Percentiles rank a stretch among this genome's conserved stretches.
These are phyloP conservation scores for Curvularia lunata DNA, from an alignment of 2,329 filamentous ascomycete species.

Conservation along the genomic window DNA sequence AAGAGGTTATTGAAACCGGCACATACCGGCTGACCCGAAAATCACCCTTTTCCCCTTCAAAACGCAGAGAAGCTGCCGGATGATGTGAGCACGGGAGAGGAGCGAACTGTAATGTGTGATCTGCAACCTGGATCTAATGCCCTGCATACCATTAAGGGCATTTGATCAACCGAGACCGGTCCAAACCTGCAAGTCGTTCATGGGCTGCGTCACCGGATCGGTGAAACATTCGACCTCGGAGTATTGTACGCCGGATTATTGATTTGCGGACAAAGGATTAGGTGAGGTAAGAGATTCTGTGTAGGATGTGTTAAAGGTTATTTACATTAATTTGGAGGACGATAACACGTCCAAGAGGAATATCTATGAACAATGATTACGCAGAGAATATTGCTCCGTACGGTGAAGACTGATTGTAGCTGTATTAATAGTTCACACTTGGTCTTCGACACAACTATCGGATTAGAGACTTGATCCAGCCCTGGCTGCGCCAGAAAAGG, in stretches of 20 bases:
- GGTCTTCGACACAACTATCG: neutral
- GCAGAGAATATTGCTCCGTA: neutral
- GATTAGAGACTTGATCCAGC: constrained; percentile 15
- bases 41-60: neutral
- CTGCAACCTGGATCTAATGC: neutral
- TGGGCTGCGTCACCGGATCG: neutral
- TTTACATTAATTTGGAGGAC: neutral
- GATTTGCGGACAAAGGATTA: too few species aligned
- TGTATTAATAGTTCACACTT: neutral
- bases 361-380: too few species aligned
- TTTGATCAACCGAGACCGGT: neutral
- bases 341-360: neutral
- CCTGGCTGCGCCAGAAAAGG: constrained; percentile 18
- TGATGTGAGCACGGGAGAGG: neutral
- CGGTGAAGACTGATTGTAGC: neutral
- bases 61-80: neutral
- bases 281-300: too few species aligned
- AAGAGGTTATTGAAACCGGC: neutral
- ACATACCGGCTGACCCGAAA: neutral
- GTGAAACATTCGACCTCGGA: neutral
- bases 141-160: neutral
- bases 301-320: neutral
- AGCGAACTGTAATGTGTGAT: neutral
- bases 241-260: neutral
- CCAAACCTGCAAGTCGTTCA: neutral